These are phyloP conservation scores for Xylaria cubensis DNA, from an alignment of 495 filamentous ascomycete genomes.

Conservation along the genomic window DNA sequence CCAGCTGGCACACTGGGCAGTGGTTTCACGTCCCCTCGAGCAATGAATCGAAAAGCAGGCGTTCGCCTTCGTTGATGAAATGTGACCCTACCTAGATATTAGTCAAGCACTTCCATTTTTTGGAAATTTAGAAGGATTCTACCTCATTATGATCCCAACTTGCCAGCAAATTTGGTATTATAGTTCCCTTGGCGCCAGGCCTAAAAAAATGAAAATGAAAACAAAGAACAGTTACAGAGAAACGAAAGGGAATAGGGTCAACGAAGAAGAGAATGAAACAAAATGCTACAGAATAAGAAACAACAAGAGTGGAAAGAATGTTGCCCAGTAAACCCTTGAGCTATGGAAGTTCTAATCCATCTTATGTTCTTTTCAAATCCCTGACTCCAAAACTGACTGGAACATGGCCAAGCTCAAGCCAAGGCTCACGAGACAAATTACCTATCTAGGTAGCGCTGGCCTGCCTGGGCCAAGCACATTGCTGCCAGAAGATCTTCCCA, in stretches of 20 bases:
- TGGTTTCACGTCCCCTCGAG: neutral
- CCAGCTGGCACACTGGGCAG: neutral
- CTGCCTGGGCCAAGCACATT: constrained; percentile 1
- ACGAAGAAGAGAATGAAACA: neutral
- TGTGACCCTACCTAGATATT: neutral
- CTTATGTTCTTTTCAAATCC: neutral
- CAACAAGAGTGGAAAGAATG: neutral
- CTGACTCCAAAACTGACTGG: neutral
- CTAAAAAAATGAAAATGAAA: neutral
- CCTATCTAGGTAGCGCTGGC: neutral
- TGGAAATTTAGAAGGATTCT: neutral
- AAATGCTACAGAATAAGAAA: neutral
- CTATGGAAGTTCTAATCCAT: neutral
- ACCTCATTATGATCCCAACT: constrained; percentile 8
- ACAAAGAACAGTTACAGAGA: neutral
- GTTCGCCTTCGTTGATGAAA: constrained; percentile 5
- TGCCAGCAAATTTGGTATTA: neutral
- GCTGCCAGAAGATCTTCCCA: neutral
- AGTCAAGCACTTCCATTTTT: neutral
- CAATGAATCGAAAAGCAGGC: neutral
- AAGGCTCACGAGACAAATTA: neutral
- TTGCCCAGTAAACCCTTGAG: neutral
- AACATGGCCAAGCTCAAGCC: constrained; percentile 6
- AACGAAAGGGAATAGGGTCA: neutral
- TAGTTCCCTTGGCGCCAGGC: constrained; percentile 7